These are phyloP conservation scores for Tripterygium wilfordii DNA, from an alignment of 177 flowering plant genomes.

Conservation along the genomic window DNA sequence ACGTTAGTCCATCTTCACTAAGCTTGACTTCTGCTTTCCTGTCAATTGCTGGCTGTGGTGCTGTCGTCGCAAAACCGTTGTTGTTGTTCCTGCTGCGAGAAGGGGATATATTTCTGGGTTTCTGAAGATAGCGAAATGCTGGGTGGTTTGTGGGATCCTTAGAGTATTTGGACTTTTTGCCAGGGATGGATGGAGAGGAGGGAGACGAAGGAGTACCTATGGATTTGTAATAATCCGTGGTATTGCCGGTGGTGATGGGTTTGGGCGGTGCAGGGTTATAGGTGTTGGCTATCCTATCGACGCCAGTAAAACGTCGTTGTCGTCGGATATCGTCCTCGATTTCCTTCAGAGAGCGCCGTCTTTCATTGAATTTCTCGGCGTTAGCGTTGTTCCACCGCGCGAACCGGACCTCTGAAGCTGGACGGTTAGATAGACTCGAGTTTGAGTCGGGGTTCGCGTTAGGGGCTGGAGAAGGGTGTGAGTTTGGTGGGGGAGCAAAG, in stretches of 20 bases:
- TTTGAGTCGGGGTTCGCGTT: slow-evolving; percentile 4
- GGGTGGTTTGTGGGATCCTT: slow-evolving; percentile 30
- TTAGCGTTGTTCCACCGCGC: slow-evolving; percentile 93
- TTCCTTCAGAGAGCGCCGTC: slow-evolving; percentile 44
- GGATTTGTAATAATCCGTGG: slow-evolving; percentile 35
- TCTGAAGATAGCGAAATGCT: slow-evolving; percentile 18
- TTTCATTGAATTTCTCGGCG: slow-evolving; percentile 49
- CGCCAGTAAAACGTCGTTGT: slow-evolving; percentile 49
- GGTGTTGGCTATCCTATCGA: slow-evolving; percentile 32
- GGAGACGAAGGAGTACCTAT: slow-evolving; percentile 68
- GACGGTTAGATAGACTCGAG: slow-evolving; percentile 15
- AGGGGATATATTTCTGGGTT: slow-evolving; percentile 2
- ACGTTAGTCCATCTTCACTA: slow-evolving; percentile 56
- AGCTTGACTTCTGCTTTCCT: not conserved
- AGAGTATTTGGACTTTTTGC: slow-evolving; percentile 57
- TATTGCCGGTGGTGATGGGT: slow-evolving; percentile 9
- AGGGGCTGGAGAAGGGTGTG: not conserved
- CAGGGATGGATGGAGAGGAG: slow-evolving; percentile 66
- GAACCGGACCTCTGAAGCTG: slow-evolving; percentile 53
- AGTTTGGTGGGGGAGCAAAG: slow-evolving; percentile 39
- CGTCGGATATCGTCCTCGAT: slow-evolving; percentile 67
- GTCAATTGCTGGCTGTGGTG: no score
- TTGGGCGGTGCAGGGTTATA: slow-evolving; percentile 18
- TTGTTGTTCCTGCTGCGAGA: no score
- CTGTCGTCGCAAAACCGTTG: no score